Evolutionary conservation across 106 monocot genomes (phyloP).

Genomic region (Amphibolis antarctica): DNA sequence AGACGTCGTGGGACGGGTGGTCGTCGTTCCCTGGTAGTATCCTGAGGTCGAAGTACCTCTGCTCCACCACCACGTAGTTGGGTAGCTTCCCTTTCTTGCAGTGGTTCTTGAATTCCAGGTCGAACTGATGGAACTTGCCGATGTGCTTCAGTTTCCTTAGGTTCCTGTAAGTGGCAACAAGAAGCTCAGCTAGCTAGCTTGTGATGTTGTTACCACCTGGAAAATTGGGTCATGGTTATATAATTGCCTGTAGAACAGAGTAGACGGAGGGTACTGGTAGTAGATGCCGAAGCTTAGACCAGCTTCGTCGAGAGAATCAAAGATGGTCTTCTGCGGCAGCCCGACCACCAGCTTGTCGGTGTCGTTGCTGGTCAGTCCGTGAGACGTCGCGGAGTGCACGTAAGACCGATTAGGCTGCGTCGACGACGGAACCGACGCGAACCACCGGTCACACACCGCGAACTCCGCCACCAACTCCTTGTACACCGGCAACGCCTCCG

Average conservation of each 20-base stretch:
- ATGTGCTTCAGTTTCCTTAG: conserved; percentile 63
- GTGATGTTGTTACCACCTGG: no score
- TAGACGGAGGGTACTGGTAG: conserved; percentile 77
- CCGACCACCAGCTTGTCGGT: conserved; percentile 46
- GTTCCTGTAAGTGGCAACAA: conserved; percentile 39
- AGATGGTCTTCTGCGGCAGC: conserved; percentile 81
- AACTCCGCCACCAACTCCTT: conserved; percentile 61
- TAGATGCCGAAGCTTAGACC: conserved; percentile 71
- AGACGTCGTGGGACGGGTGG: conserved; percentile 86
- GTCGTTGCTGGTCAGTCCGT: conserved; percentile 68
- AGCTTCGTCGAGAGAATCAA: conserved; percentile 63
- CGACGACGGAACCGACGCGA: conserved; percentile 77
- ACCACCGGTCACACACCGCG: conserved; percentile 86
- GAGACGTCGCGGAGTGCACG: conserved; percentile 88
- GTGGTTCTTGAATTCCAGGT: conserved; percentile 59
- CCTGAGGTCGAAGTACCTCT: conserved; percentile 81
- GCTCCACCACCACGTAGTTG: conserved; percentile 89
- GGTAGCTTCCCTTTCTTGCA: conserved; percentile 85
- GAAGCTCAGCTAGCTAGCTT: no score
- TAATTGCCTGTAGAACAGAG: conserved; percentile 63
- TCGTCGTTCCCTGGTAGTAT: conserved; percentile 78
- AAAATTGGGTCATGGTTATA: no score
- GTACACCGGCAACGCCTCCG: conserved; percentile 70
- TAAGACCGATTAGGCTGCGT: conserved; percentile 87
- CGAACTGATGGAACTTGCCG: conserved; percentile 59